Evolutionary conservation across 2,329 filamentous ascomycete species (phyloP).

Genomic region (Neophaeococcomyces mojaviensis): DNA sequence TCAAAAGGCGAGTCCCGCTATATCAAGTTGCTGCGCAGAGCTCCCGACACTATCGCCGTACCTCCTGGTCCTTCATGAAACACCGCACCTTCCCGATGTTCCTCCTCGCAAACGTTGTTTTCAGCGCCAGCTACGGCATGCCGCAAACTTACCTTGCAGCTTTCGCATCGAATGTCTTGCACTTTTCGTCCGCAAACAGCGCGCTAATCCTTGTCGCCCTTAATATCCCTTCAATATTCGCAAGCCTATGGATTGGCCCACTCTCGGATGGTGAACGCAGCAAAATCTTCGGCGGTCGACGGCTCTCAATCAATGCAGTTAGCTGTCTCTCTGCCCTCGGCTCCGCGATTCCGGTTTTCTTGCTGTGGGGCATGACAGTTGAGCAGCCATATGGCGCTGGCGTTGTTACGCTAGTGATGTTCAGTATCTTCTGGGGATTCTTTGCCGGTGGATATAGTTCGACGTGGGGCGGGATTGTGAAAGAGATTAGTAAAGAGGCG

Average conservation of each 20-base stretch:
- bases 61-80: conserved; percentile 31
- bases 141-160: conserved; percentile 30
- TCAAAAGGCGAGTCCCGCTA: conserved; percentile 13
- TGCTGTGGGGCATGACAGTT: conserved; percentile 6
- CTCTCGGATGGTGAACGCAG: conserved; percentile 8
- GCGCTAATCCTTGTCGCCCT: conserved; percentile 9
- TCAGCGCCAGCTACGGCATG: conserved; percentile 34
- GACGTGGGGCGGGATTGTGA: conserved; percentile 12
- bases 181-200: conserved; percentile 19
- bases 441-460: conserved; percentile 28
- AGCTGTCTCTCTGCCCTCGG: background rate
- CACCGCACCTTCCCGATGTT: conserved; percentile 34
- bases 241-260: conserved; percentile 10
- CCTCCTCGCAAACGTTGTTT: conserved; percentile 32
- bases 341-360: conserved; percentile 3
- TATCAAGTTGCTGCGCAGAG: conserved; percentile 24
- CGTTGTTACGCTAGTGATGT: conserved; percentile 22
- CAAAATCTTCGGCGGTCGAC: background rate
- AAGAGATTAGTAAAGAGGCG: conserved; percentile 2
- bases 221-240: conserved; percentile 7
- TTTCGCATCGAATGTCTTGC: conserved; percentile 27
- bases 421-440: conserved; percentile 28
- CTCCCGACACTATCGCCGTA: conserved; percentile 24
- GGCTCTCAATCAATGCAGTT: conserved; percentile 1
- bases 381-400: conserved; percentile 11